These are phyloP conservation scores for Chlamydomonas reinhardtii DNA, from an alignment of 163 green algal species.

Conservation along the genomic window DNA sequence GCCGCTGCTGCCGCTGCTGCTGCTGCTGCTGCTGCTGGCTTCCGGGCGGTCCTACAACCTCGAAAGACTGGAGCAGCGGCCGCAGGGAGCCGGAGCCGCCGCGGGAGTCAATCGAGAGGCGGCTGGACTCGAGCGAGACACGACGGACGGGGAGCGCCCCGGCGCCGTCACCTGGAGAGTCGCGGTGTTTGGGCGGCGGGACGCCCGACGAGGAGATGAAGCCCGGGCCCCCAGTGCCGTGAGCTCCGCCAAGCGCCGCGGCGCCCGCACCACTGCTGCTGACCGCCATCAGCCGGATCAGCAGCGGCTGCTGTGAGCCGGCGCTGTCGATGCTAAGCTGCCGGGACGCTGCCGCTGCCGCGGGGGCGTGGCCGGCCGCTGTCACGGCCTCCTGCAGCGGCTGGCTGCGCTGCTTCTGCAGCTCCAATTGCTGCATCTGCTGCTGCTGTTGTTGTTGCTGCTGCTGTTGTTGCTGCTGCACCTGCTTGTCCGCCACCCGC, in stretches of 20 bases:
- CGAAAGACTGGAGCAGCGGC: too few species aligned
- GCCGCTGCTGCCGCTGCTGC: background rate
- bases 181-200: too few species aligned
- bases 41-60: too few species aligned
- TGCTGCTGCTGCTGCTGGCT: background rate
- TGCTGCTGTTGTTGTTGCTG: background rate
- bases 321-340: conserved; percentile 12
- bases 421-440: background rate
- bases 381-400: background rate
- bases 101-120: too few species aligned
- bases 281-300: background rate
- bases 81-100: too few species aligned
- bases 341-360: background rate
- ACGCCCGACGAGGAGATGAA: too few species aligned
- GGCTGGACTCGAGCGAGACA: too few species aligned
- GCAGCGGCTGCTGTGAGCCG: conserved; percentile 37
- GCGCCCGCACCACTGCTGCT: background rate
- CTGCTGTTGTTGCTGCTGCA: too few species aligned
- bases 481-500: background rate
- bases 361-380: background rate
- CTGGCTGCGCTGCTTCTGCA: background rate
- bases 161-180: too few species aligned
- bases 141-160: too few species aligned
- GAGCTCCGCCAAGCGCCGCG: too few species aligned
- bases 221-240: too few species aligned